These are phyloP conservation scores for Pichia sp. DNA, from an alignment of 1,139 yeast species.

Conservation along the genomic window DNA sequence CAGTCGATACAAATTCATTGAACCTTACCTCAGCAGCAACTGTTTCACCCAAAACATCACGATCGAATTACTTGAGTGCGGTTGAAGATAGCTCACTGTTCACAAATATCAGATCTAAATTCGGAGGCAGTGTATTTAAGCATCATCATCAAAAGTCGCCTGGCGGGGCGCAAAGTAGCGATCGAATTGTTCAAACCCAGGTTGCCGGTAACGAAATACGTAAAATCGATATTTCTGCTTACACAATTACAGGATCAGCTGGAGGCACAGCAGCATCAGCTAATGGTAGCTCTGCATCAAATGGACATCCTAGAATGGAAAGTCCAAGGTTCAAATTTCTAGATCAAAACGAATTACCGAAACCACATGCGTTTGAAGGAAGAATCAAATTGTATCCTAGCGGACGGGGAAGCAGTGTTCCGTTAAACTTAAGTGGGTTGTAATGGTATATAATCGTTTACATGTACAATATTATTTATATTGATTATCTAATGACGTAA, in stretches of 20 bases:
- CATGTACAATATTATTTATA: conserved; percentile 9
- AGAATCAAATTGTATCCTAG: conserved; percentile 81
- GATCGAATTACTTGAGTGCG: not conserved
- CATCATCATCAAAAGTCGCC: conserved; percentile 22
- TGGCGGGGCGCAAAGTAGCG: conserved; percentile 20
- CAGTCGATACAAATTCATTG: conserved; percentile 6
- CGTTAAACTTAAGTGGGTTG: conserved; percentile 51
- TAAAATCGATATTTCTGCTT: conserved; percentile 54
- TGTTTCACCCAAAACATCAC: not conserved
- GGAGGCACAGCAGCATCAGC: conserved; percentile 15
- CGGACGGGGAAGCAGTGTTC: conserved; percentile 94
- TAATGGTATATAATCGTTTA: not conserved
- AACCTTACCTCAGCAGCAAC: conserved; percentile 4
- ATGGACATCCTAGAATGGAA: conserved; percentile 42
- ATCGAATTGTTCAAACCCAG: conserved; percentile 42
- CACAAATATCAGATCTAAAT: conserved; percentile 23
- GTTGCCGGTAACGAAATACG: conserved; percentile 47
- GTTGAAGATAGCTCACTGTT: conserved; percentile 22
- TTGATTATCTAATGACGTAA: not conserved
- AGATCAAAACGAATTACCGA: conserved; percentile 68
- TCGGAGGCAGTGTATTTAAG: conserved; percentile 29
- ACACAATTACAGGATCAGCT: conserved; percentile 42
- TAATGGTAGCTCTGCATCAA: conserved; percentile 9
- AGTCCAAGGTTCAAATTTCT: conserved; percentile 72
- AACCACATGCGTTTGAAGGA: conserved; percentile 72